Base-by-base conservation (phyloP, 2,329 filamentous ascomycete genomes). In the Aspergillus aculeatinus region DNA sequence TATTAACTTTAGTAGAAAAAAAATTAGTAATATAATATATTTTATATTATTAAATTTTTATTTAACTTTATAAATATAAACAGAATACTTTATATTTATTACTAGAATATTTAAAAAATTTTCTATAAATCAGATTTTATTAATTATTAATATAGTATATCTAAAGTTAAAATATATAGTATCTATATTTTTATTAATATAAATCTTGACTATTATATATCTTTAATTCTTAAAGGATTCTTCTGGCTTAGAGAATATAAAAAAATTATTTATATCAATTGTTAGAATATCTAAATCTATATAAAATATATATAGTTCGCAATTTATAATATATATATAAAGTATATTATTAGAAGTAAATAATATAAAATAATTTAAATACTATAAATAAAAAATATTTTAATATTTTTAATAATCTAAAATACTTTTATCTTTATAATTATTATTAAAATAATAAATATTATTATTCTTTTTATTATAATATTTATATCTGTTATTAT, bases 71-170 rank as follows among this genome's bases (percentile, higher is more conserved):
- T 42, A 42, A 19, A 42, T 19, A 16, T 16, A n/a, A n/a, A 42
- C 4, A 1, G 1, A n/a, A 5, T 19, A 19, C 1, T 6, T n/a
- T 42, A 42, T n/a, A 5, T 5, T 16, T 5, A n/a, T 7, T 16
- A 42, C 0, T 42, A 19, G 2, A 16, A 19, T 42, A 6, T 42
- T 0, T 2, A 21, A 2, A 23, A 23, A 23, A 23, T 23, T 23
- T n/a, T n/a, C n/a, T n/a, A n/a, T n/a, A n/a, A 3, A 2, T 4
- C 1, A 23, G 23, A 1, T 1, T 23, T 23, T 4, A 23, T 23
- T 4, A 23, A 23, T 1, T 23, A 23, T 23, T 23, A 23, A 23
- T 23, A 23, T 23, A 23, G 1, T 23, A 23, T 23, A 23, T 23
- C 3, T 23, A 23, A 3, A 4, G 3, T 23, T 23, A 23, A 23